Evolutionary conservation across 306 rosid genomes (phyloP), one percentile per base, ranked within the genome.

Genomic region (Begonia peltatifolia): DNA sequence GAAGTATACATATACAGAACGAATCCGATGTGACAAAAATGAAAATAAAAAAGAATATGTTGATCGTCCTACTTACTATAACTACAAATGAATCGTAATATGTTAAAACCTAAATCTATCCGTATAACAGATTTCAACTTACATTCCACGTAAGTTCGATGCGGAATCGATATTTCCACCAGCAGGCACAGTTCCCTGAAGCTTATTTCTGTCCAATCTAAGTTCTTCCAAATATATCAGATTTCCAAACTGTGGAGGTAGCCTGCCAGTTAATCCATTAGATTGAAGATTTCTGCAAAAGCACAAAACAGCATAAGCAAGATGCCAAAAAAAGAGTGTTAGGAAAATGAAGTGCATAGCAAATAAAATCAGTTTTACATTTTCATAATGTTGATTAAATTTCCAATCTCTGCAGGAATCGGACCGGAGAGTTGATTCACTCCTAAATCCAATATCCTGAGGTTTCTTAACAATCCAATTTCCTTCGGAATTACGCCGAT

Each of bases 361-460:
- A 30, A 30, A 30, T 30, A 47, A 56, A 60, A 17, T 46, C 25
- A 59, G 54, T 52, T 18, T 67, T 80, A 92, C 99, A 92, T 79
- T 79, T 62, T 81, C 78, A 67, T 70, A 55, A 66, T 44, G 60
- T 56, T 71, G 44, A 77, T 61, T 68, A 78, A 68, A 68, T 78
- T 75, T 63, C 93, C 99, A 52, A 87, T 57, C 79, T 83, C 94
- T 6, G 76, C 71, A 69, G 99, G 99, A 74, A 92, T 81, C 14
- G 81, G 78, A 54, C 99, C 99, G 0, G 83, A 54, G 59, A 92
- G 74, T 57, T 58, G 88, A 77, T 92, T 92, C 63, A 5, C 57
- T 67, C 99, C 99, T 79, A 92, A 77, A 73, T 87, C 96, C 76
- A 92, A 76, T 70, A 77, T 74, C 70, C 41, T 65, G 59, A 92